Conservation (phyloP, 2,329 filamentous ascomycete genomes). For the Epichloe gansuensis region DNA sequence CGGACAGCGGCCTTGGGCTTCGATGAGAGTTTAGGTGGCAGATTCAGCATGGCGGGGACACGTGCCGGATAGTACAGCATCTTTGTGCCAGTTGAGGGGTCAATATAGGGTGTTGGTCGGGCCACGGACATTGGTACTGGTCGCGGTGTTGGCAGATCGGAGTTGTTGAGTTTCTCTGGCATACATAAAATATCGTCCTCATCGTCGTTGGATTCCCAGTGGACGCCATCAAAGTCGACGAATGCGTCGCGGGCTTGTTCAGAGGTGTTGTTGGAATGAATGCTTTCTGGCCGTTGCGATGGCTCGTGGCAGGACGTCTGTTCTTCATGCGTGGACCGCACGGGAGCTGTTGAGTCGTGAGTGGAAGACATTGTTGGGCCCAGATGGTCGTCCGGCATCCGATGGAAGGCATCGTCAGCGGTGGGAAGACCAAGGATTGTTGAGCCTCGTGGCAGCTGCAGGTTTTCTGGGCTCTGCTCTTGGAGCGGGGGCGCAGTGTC, state of each 20-base stretch:
- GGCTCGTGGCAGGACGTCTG: conserved; percentile 2
- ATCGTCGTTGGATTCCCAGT: conserved; percentile 45
- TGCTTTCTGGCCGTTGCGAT: conserved; percentile 25
- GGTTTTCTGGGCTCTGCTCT: conserved; percentile 22
- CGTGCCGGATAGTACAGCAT: conserved; percentile 96
- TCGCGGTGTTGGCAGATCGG: conserved; percentile 14
- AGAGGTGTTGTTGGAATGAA: conserved; percentile 46
- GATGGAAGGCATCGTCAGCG: conserved; percentile 21
- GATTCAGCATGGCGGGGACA: conserved; percentile 83
- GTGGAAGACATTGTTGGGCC: conserved; percentile 1
- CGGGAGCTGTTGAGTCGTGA: not conserved
- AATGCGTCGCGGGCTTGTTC: conserved; percentile 58
- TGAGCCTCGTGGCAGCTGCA: conserved; percentile 18
- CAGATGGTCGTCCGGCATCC: conserved; percentile 18
- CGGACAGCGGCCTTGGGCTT: conserved; percentile 49
- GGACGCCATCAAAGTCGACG: conserved; percentile 70
- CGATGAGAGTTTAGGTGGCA: conserved; percentile 77
- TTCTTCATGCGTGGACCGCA: not conserved
- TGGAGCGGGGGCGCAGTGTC: conserved; percentile 28
- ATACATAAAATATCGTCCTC: conserved; percentile 16
- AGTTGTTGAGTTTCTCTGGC: conserved; percentile 12
- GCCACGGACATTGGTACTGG: conserved; percentile 16
- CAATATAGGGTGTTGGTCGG: conserved; percentile 44
- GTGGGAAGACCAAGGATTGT: conserved; percentile 16
- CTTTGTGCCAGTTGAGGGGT: conserved; percentile 54